phyloP scores from a whole-genome alignment of 2,329 filamentous ascomycete species.

The Ophiocordyceps camponoti-saundersi region DNA sequence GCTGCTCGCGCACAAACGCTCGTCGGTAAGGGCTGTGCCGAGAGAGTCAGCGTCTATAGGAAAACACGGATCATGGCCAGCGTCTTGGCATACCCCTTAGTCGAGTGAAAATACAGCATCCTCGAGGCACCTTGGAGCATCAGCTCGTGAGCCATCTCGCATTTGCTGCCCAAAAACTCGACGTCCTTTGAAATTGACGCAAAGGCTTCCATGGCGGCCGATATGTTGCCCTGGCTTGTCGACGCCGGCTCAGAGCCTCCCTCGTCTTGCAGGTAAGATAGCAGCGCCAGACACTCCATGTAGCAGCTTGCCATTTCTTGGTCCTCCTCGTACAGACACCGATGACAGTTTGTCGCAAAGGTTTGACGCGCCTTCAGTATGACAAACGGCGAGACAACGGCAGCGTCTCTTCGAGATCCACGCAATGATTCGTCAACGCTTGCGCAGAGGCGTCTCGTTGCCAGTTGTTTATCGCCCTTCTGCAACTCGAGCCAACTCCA shows the following conservation, averaged over 20 bases:
- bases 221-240: conserved; percentile 35
- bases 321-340: conserved; percentile 33
- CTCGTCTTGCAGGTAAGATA: conserved; percentile 44
- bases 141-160: conserved; percentile 34
- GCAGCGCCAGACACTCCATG: conserved; percentile 45
- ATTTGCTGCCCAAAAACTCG: conserved; percentile 14
- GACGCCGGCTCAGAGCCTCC: conserved; percentile 26
- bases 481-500: conserved; percentile 54
- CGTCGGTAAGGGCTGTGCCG: conserved; percentile 46
- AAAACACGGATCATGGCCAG: neutral
- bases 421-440: conserved; percentile 15
- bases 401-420: conserved; percentile 3
- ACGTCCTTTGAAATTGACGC: conserved; percentile 25
- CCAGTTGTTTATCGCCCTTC: conserved; percentile 14
- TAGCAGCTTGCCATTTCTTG: conserved; percentile 31
- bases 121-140: conserved; percentile 52
- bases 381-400: conserved; percentile 13
- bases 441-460: conserved; percentile 22
- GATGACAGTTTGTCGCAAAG: conserved; percentile 36
- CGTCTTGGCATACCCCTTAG: conserved; percentile 26
- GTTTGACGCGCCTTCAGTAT: conserved; percentile 36
- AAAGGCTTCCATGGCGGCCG: conserved; percentile 26
- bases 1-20: conserved; percentile 40
- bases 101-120: conserved; percentile 50
- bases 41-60: neutral